phyloP scores from a whole-genome alignment of 2,329 filamentous ascomycete species.

The Pleomassaria siparia region DNA sequence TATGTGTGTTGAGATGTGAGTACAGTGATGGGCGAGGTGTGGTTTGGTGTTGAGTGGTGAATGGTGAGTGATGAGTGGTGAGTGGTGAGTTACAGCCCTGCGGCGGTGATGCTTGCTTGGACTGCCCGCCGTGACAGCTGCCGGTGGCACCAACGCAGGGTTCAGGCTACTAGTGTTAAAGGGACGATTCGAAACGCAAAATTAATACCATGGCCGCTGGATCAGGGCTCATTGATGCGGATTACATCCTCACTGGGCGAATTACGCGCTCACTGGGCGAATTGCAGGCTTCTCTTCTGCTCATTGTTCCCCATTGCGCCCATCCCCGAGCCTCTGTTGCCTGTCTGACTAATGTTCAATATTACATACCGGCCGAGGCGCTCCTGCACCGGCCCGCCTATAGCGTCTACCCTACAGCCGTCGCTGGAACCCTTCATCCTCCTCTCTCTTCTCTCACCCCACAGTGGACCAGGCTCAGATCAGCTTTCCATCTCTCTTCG shows the following conservation, averaged over 20 bases:
- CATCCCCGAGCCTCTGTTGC: not conserved
- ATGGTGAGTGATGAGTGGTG: not conserved
- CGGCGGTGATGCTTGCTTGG: not conserved
- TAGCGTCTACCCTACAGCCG: constrained; percentile 24
- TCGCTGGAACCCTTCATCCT: constrained; percentile 24
- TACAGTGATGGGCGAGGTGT: not conserved
- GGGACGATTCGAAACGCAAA: not conserved
- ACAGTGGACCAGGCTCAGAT: constrained; percentile 31
- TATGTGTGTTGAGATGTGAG: not conserved
- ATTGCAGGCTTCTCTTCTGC: not conserved
- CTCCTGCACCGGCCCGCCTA: constrained; percentile 16
- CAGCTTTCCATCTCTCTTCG: constrained; percentile 35
- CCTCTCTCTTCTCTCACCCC: constrained; percentile 36
- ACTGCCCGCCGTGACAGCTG: not conserved
- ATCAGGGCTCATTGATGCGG: too few species aligned
- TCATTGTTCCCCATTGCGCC: not conserved
- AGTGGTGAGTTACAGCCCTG: not conserved
- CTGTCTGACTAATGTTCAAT: not conserved
- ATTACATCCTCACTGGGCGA: too few species aligned
- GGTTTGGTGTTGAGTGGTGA: not conserved
- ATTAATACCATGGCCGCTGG: too few species aligned
- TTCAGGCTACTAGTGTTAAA: not conserved
- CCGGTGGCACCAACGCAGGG: too few species aligned
- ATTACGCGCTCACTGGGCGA: not conserved
- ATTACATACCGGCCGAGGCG: not conserved